These are phyloP conservation scores for Staphylotrichum longicolle DNA, from an alignment of 495 filamentous ascomycete genomes.

Conservation along the genomic window DNA sequence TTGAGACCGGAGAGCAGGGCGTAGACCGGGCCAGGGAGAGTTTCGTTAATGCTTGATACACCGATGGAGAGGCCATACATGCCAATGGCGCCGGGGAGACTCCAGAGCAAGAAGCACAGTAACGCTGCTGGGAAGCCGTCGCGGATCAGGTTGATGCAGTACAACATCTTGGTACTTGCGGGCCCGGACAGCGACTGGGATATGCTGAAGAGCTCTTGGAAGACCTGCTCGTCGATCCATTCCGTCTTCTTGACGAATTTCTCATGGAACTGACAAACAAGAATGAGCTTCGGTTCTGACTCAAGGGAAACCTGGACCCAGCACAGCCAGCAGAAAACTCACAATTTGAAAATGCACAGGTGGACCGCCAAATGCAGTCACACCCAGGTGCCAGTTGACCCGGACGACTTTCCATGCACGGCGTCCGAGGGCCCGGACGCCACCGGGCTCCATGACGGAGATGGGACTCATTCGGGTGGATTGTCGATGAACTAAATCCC, in stretches of 20 bases:
- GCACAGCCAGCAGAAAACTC: conserved; percentile 9
- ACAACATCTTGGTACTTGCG: conserved; percentile 76
- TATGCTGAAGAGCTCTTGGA: conserved; percentile 79
- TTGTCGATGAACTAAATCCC: no score
- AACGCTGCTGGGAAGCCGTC: conserved; percentile 62
- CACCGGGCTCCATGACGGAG: not conserved
- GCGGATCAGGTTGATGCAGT: conserved; percentile 67
- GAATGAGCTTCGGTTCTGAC: not conserved
- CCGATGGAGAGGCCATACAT: conserved; percentile 74
- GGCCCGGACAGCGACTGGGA: conserved; percentile 76
- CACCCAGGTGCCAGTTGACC: conserved; percentile 64
- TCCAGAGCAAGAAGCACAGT: conserved; percentile 68
- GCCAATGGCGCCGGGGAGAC: conserved; percentile 71
- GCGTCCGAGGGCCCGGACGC: conserved; percentile 14
- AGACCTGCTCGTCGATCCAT: conserved; percentile 80
- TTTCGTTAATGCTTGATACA: conserved; percentile 57
- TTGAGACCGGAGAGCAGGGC: conserved; percentile 77
- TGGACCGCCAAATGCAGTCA: conserved; percentile 70
- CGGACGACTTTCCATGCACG: conserved; percentile 37
- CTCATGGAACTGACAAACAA: conserved; percentile 48
- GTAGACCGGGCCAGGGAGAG: conserved; percentile 65
- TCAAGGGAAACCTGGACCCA: no score
- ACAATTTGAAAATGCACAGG: conserved; percentile 70
- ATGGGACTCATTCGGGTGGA: no score
- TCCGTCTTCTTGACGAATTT: conserved; percentile 63